Percentiles rank a stretch among this genome's conserved stretches.
Evolutionary conservation across 805 yeast genomes (phyloP).

Genomic region (Pichia phayaonensis): DNA sequence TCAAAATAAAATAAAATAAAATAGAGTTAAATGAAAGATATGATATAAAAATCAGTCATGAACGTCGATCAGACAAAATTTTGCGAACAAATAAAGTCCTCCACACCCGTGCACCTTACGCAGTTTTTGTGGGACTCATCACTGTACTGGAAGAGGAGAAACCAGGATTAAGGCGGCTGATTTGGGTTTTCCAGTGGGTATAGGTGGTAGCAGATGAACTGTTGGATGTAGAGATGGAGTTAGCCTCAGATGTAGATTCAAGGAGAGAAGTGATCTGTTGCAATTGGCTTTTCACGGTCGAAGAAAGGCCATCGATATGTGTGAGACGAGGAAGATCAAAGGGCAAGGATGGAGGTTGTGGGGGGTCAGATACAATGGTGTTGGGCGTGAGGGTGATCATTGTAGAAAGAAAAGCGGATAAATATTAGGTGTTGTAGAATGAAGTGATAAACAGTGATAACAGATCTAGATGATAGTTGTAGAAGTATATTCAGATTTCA

Average conservation of each 20-base stretch:
- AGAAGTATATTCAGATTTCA: not conserved
- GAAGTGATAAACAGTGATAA: not conserved
- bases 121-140: not conserved
- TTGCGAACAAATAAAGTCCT: no score
- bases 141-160: not conserved
- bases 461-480: no score
- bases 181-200: not conserved
- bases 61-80: not conserved
- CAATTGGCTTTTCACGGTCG: not conserved
- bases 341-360: not conserved
- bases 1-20: no score
- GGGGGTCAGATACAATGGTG: not conserved
- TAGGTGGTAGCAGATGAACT: not conserved
- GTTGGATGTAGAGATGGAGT: not conserved
- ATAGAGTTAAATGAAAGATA: not conserved
- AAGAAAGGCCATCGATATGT: not conserved
- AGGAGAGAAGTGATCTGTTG: not conserved
- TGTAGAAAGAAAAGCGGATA: no score
- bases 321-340: not conserved
- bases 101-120: not conserved
- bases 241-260: not conserved
- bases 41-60: not conserved
- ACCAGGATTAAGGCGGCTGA: conserved; percentile 2
- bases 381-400: not conserved
- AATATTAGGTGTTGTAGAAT: not conserved